A percentile compares a stretch with the other conserved stretches of the same genome.
phyloP scores from a whole-genome alignment of 352 stramenopile species.

The Vaucheria bursata region DNA sequence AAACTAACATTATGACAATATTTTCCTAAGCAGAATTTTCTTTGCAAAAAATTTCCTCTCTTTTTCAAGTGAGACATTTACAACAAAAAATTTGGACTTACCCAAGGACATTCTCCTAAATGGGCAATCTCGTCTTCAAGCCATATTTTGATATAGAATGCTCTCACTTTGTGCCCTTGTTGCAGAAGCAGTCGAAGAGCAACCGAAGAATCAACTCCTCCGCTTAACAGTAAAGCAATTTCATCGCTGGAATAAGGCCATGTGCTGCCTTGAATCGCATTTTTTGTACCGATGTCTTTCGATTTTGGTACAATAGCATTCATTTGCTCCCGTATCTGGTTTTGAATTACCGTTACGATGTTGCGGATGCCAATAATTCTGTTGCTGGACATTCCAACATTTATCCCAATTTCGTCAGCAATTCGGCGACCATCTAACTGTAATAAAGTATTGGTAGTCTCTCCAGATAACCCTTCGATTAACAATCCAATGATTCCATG shows the following conservation, averaged over 20 bases:
- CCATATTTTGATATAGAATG: conserved; percentile 76
- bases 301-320: background rate
- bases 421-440: conserved; percentile 21
- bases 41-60: too few relatives aligned
- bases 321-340: conserved; percentile 13
- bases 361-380: conserved; percentile 38
- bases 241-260: conserved; percentile 31
- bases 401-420: conserved; percentile 17
- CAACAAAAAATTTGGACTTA: conserved; percentile 56
- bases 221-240: conserved; percentile 63
- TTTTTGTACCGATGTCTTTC: background rate
- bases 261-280: background rate
- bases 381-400: conserved; percentile 31
- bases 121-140: conserved; percentile 71
- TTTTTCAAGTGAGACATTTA: too few relatives aligned
- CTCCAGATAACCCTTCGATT: conserved; percentile 15
- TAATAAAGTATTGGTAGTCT: conserved; percentile 25
- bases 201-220: conserved; percentile 67
- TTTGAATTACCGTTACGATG: conserved; percentile 21
- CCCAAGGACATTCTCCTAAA: conserved; percentile 67
- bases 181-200: conserved; percentile 60
- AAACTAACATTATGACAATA: too few relatives aligned
- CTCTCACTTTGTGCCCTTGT: conserved; percentile 61
- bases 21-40: too few relatives aligned
- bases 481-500: conserved; percentile 35